Evolutionary conservation across 495 filamentous ascomycete genomes (phyloP).

Genomic region (Clavariopsis aquatica): DNA sequence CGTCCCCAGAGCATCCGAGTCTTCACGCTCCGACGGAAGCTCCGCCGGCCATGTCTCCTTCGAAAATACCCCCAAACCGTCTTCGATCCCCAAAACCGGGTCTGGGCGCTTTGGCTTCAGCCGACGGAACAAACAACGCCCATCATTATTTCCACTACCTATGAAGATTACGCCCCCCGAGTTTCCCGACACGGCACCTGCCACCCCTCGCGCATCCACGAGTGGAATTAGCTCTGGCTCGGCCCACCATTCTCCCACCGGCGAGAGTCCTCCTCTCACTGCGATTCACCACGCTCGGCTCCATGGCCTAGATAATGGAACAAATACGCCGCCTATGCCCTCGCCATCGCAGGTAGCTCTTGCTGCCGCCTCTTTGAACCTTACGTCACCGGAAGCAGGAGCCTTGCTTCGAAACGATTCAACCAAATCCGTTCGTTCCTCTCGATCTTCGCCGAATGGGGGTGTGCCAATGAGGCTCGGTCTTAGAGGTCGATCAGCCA

Average conservation of each 20-base stretch:
- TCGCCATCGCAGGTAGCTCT: slow-evolving; percentile 59
- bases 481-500: slow-evolving; percentile 78
- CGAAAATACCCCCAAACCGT: slow-evolving; percentile 64
- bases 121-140: slow-evolving; percentile 77
- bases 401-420: slow-evolving; percentile 62
- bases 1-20: slow-evolving; percentile 78
- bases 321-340: slow-evolving; percentile 53
- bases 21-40: slow-evolving; percentile 86
- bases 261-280: slow-evolving; percentile 41
- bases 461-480: slow-evolving; percentile 52
- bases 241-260: slow-evolving; percentile 37
- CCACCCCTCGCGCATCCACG: slow-evolving; percentile 56
- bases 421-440: slow-evolving; percentile 69
- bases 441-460: slow-evolving; percentile 48
- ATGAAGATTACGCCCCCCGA: slow-evolving; percentile 53
- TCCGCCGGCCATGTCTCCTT: slow-evolving; percentile 70
- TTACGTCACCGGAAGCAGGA: slow-evolving; percentile 45
- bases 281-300: slow-evolving; percentile 41
- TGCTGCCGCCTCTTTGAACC: slow-evolving; percentile 46
- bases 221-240: slow-evolving; percentile 40
- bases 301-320: slow-evolving; percentile 46
- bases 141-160: slow-evolving; percentile 84
- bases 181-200: slow-evolving; percentile 44
- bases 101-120: slow-evolving; percentile 79
- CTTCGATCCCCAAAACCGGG: slow-evolving; percentile 59